phyloP scores from a whole-genome alignment of 192 early-diverging fungal species.

The Phlyctochytrium planicorne region DNA sequence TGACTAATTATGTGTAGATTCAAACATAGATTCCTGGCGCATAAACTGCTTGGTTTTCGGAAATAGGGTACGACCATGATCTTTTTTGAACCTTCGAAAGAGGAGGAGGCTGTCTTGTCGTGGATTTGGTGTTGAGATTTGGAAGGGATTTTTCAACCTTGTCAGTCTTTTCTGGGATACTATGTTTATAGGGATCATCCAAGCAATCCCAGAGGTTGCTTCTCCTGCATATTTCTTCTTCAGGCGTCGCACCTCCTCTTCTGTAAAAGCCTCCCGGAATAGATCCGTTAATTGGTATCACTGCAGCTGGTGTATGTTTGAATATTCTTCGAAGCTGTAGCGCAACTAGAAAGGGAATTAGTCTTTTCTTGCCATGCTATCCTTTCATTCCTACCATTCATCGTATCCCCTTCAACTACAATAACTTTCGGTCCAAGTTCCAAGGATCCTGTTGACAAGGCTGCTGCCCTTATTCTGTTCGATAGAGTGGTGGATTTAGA shows the following conservation, averaged over 20 bases:
- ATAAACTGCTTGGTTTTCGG: neutral
- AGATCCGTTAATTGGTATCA: slow-evolving; percentile 21
- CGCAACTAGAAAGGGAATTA: slow-evolving; percentile 8
- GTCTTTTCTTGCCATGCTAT: neutral
- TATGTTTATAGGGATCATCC: slow-evolving; percentile 17
- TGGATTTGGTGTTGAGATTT: neutral
- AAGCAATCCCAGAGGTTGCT: slow-evolving; percentile 26
- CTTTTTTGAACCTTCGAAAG: neutral
- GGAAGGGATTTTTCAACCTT: neutral
- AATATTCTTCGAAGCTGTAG: slow-evolving; percentile 14
- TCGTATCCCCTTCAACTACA: slow-evolving; percentile 18
- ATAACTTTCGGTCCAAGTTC: slow-evolving; percentile 16
- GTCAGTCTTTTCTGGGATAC: neutral
- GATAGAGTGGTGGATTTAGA: neutral
- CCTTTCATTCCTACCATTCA: slow-evolving; percentile 18
- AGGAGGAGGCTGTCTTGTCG: neutral
- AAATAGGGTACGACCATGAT: neutral
- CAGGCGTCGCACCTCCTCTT: slow-evolving; percentile 12
- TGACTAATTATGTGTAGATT: too few species aligned
- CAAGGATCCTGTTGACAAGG: neutral
- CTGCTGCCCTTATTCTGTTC: slow-evolving; percentile 2
- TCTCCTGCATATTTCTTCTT: slow-evolving; percentile 23
- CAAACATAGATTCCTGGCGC: slow-evolving; percentile 6
- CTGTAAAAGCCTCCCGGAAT: slow-evolving; percentile 24
- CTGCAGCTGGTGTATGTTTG: neutral